phyloP scores from a whole-genome alignment of 2,329 filamentous ascomycete species.

The Phyllosticta citrichinensis region DNA sequence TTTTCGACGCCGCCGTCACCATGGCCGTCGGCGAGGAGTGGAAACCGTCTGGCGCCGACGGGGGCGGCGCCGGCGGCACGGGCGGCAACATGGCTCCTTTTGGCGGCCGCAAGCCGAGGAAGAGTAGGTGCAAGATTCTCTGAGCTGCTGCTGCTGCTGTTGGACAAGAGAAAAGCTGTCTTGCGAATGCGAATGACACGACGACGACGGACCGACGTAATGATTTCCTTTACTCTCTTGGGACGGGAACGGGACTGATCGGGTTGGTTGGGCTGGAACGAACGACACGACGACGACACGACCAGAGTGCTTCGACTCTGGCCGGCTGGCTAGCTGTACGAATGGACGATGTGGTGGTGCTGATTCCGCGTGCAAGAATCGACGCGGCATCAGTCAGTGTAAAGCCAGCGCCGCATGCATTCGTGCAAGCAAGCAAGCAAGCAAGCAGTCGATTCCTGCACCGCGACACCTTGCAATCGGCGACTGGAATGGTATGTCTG shows the following conservation, averaged over 20 bases:
- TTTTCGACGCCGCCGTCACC: slow-evolving; percentile 85
- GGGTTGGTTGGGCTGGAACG: not conserved
- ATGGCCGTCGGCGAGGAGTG: slow-evolving; percentile 70
- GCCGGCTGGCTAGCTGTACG: not conserved
- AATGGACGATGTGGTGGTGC: no score
- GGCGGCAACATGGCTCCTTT: slow-evolving; percentile 13
- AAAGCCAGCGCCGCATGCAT: no score
- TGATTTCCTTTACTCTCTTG: not conserved
- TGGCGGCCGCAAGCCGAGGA: slow-evolving; percentile 27
- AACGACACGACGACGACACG: not conserved
- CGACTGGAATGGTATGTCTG: no score
- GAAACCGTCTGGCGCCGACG: slow-evolving; percentile 11
- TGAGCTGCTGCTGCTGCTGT: slow-evolving; percentile 14
- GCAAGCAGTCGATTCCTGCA: no score
- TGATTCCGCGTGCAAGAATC: no score
- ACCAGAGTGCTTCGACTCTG: not conserved
- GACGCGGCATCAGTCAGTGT: no score
- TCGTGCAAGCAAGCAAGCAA: no score
- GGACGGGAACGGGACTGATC: not conserved
- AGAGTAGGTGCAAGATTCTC: slow-evolving; percentile 30
- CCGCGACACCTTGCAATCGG: no score
- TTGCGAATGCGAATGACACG: not conserved
- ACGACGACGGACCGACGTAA: not conserved
- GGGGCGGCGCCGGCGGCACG: slow-evolving; percentile 8
- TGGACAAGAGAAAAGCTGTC: not conserved